A percentile compares a stretch with the other conserved stretches of the same genome.
Evolutionary conservation across 2,329 filamentous ascomycete genomes (phyloP).

Genomic region (Fusarium austroafricanum): DNA sequence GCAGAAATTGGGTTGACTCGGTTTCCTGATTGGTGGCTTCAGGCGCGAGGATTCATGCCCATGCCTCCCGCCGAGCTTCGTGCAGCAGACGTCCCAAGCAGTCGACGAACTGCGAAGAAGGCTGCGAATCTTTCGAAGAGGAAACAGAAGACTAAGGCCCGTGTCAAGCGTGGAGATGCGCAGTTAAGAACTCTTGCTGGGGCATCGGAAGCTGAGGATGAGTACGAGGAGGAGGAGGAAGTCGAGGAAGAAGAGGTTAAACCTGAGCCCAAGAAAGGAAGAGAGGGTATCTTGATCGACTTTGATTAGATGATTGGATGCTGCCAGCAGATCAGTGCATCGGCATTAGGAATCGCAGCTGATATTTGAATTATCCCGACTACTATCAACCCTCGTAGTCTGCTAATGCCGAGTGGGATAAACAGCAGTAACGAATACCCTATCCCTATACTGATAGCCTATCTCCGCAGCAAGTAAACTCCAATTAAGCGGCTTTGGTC

Average conservation of each 20-base stretch:
- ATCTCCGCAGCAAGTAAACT: background rate
- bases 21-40: constrained; percentile 58
- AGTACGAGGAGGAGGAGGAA: constrained; percentile 1
- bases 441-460: background rate
- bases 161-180: background rate
- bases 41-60: constrained; percentile 32
- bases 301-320: constrained; percentile 1
- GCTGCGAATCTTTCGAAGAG: background rate
- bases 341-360: too few species aligned
- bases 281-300: constrained; percentile 28
- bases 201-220: background rate
- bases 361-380: too few species aligned
- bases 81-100: background rate
- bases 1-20: constrained; percentile 55
- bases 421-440: too few species aligned
- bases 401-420: too few species aligned
- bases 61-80: constrained; percentile 19
- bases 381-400: too few species aligned
- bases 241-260: background rate
- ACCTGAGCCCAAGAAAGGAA: background rate
- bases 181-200: background rate
- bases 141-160: constrained; percentile 12
- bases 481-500: background rate
- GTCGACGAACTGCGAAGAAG: constrained; percentile 15
- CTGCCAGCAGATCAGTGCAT: background rate